Conservation (phyloP, 768 basidiomycete species). For the Symmetrospora coprosmae region DNA sequence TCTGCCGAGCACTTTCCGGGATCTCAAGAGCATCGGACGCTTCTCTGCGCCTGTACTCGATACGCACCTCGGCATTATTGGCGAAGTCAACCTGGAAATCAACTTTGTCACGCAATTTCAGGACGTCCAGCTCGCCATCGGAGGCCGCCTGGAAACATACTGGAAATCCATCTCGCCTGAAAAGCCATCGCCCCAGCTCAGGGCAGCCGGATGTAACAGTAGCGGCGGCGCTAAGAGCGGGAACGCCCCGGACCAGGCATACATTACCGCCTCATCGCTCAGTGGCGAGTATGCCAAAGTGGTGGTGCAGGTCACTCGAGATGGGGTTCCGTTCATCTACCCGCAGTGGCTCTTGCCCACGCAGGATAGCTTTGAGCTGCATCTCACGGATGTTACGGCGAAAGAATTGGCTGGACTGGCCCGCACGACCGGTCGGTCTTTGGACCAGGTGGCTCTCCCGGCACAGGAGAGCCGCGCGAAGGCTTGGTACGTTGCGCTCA, state of each 20-base stretch:
- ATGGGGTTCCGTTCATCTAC: constrained; percentile 75
- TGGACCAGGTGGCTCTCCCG: neutral
- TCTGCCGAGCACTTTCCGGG: constrained; percentile 55
- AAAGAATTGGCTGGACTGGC: constrained; percentile 64
- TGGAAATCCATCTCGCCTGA: constrained; percentile 69
- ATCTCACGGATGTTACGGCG: constrained; percentile 69
- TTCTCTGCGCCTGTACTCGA: constrained; percentile 64
- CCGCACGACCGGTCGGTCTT: constrained; percentile 34
- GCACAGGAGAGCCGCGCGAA: constrained; percentile 23
- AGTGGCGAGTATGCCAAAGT: constrained; percentile 75
- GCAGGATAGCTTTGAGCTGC: constrained; percentile 55
- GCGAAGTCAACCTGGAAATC: constrained; percentile 82
- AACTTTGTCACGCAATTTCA: constrained; percentile 76
- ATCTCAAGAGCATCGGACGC: constrained; percentile 39
- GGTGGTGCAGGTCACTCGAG: constrained; percentile 80
- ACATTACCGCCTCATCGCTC: constrained; percentile 71
- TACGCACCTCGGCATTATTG: constrained; percentile 80
- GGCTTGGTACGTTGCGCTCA: constrained; percentile 38
- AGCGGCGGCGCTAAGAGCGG: constrained; percentile 26
- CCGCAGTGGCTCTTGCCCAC: constrained; percentile 62
- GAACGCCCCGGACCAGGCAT: constrained; percentile 19
- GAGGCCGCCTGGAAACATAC: constrained; percentile 90
- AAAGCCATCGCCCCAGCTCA: constrained; percentile 36
- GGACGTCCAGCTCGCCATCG: constrained; percentile 82
- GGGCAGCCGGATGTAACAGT: constrained; percentile 35